Evolutionary conservation across 1,284 basidiomycete species (phyloP).

Genomic region (Malassezia yamatoensis): DNA sequence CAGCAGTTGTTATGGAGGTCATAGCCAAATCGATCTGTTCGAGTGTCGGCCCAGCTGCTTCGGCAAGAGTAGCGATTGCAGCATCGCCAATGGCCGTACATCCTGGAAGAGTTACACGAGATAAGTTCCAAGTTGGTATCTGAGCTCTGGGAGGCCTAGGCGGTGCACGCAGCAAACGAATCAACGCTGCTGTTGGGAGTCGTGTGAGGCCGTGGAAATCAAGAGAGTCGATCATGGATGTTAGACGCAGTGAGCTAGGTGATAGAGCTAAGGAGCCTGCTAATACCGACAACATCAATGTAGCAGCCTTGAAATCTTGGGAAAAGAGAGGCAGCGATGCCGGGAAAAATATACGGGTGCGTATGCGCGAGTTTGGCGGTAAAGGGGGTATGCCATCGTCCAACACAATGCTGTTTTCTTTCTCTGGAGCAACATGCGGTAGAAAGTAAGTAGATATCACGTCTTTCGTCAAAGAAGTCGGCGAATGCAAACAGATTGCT

Average conservation of each 20-base stretch:
- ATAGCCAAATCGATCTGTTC: constrained; percentile 13
- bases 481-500: constrained; percentile 8
- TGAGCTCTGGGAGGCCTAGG: neutral
- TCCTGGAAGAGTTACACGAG: constrained; percentile 9
- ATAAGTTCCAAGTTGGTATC: constrained; percentile 3
- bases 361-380: neutral
- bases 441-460: constrained; percentile 9
- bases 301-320: constrained; percentile 12
- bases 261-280: constrained; percentile 6
- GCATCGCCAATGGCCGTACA: constrained; percentile 12
- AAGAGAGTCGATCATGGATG: neutral
- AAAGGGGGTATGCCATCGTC: neutral
- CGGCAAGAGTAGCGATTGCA: neutral
- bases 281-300: constrained; percentile 12
- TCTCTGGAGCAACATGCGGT: constrained; percentile 1
- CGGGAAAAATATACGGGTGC: constrained; percentile 14
- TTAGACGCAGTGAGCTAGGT: neutral
- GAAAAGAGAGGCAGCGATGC: constrained; percentile 17
- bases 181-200: constrained; percentile 1
- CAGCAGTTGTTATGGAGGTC: constrained; percentile 2
- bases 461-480: constrained; percentile 11
- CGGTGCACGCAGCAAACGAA: constrained; percentile 11
- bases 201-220: constrained; percentile 17
- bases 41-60: constrained; percentile 1
- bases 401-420: neutral